Conservation (phyloP, 345 rosid genomes). For the Salix koriyanagi region DNA sequence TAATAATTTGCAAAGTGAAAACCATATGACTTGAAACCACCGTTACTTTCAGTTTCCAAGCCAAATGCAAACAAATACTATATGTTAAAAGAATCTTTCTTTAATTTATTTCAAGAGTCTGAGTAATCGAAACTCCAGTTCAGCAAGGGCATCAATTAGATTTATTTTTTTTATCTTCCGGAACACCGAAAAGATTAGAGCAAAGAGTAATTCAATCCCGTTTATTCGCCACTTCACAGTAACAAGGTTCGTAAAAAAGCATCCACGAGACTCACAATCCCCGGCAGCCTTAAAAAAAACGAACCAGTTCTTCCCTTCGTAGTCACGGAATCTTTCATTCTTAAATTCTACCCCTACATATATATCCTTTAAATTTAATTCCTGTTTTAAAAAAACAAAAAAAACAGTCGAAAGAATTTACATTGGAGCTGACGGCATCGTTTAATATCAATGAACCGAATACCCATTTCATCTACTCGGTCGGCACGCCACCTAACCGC, state of each 20-base stretch:
- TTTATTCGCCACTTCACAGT: neutral
- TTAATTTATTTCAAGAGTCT: too few relatives aligned
- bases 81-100: too few relatives aligned
- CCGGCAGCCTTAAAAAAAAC: neutral
- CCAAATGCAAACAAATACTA: neutral
- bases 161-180: neutral
- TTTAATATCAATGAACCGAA: neutral
- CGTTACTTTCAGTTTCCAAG: neutral
- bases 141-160: neutral
- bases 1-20: too few relatives aligned
- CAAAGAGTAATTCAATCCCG: neutral
- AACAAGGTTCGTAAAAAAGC: neutral
- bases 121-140: neutral
- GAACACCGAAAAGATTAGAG: neutral
- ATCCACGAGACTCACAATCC: neutral
- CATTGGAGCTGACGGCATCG: neutral
- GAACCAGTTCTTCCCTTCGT: neutral
- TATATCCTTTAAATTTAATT: neutral
- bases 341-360: constrained; percentile 13
- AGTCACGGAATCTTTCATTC: neutral
- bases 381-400: neutral
- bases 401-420: neutral
- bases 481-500: constrained; percentile 30
- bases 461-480: neutral
- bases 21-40: too few relatives aligned